phyloP scores from a whole-genome alignment of 805 yeast genomes.

The Yamadazyma sp. region DNA sequence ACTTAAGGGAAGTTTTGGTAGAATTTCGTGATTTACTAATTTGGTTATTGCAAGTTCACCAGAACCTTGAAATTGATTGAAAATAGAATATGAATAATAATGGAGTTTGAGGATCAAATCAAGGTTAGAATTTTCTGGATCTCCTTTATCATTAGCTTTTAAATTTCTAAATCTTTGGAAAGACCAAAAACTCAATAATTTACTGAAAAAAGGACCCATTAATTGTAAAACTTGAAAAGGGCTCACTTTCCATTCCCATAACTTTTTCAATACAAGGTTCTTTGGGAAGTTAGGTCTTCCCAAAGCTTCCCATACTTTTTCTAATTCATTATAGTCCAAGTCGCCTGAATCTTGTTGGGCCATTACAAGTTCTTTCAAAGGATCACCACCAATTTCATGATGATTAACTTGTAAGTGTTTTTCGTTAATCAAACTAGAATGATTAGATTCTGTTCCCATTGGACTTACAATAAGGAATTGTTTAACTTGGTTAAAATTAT shows the following conservation, averaged over 20 bases:
- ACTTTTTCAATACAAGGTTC: slow-evolving; percentile 23
- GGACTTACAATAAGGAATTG: slow-evolving; percentile 34
- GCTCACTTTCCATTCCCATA: slow-evolving; percentile 38
- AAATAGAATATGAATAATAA: slow-evolving; percentile 38
- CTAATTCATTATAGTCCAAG: slow-evolving; percentile 14
- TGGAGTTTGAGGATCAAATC: slow-evolving; percentile 33
- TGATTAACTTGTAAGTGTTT: slow-evolving; percentile 30
- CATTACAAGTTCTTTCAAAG: slow-evolving; percentile 29
- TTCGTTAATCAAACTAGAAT: slow-evolving; percentile 30
- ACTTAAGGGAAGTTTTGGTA: slow-evolving; percentile 37
- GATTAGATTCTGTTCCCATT: slow-evolving; percentile 42
- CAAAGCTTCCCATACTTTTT: slow-evolving; percentile 27
- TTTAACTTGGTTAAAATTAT: slow-evolving; percentile 25
- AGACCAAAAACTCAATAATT: slow-evolving; percentile 40
- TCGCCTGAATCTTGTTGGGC: slow-evolving; percentile 10
- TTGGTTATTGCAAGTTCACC: slow-evolving; percentile 44
- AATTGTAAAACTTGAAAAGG: slow-evolving; percentile 39
- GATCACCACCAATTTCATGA: slow-evolving; percentile 33
- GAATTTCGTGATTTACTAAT: slow-evolving; percentile 37
- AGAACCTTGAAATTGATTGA: slow-evolving; percentile 42
- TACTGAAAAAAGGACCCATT: slow-evolving; percentile 39
- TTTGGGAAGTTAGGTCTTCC: slow-evolving; percentile 40
- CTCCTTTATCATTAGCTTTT: slow-evolving; percentile 14
- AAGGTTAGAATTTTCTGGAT: slow-evolving; percentile 6
- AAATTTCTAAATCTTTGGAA: slow-evolving; percentile 35